Evolutionary conservation across 495 filamentous ascomycete species (phyloP), one percentile per base, ranked within the genome.

Genomic region (Xylaria nigripes): DNA sequence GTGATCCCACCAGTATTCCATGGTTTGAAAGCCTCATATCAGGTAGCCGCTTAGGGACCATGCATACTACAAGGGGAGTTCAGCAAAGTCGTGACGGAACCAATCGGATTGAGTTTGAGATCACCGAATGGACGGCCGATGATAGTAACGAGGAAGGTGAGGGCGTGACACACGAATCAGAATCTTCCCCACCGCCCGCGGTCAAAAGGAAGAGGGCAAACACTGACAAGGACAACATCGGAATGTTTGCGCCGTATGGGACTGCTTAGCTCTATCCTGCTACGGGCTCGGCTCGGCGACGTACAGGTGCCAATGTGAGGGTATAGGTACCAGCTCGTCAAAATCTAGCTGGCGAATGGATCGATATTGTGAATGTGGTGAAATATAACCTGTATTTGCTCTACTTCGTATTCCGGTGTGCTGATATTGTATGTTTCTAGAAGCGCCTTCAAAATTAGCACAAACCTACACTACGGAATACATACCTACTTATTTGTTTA

Each of bases 21-120:
- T 95, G 89, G 89, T 89, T 94, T 61, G 88, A 94, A 58, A 78
- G 76, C 54, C 80, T 95, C 79, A 76, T 90, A 1, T 78, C 86
- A 55, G 84, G 88, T 27, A 90, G 86, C 61, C 72, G 70, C 40
- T 68, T 94, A 30, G 88, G 87, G 10, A 78, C 70, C 18, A 67
- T 90, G 62, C 84, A 82, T 66, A 70, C 79, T 54, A 70, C 74
- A 58, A 78, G 76, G 62, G 82, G 84, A 22, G 75, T 78, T 1
- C 68, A 74, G 43, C 70, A 72, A 21, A 81, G 75, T 50, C 72
- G 67, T 47, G 80, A 86, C 63, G 81, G 83, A 9, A 73, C 69
- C 13, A 78, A 78, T 13, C 79, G 71, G 24, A 76, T 93, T 34
- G 86, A 92, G 61, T 95, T 89, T 86, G 89, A 95, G 68, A 73